Evolutionary conservation across 2,329 filamentous ascomycete species (phyloP).

Genomic region (Cryoendolithus antarcticus): DNA sequence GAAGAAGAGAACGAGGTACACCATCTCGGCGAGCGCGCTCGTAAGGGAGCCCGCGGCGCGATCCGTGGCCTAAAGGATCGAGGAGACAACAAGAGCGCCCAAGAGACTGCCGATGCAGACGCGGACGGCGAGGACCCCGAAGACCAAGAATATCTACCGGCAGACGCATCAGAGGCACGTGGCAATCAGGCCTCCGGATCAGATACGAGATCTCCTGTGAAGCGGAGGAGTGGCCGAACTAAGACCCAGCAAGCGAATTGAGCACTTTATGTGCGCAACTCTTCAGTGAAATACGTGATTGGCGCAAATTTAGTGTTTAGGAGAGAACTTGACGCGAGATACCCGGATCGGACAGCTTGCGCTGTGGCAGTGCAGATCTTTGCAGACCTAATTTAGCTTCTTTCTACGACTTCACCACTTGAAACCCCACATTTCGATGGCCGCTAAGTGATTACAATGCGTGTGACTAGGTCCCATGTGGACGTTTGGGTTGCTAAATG

Average conservation of each 20-base stretch:
- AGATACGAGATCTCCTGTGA: conserved; percentile 3
- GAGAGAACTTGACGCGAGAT: too few relatives aligned
- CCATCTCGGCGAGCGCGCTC: conserved; percentile 32
- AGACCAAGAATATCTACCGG: not conserved
- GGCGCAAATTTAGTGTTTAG: too few relatives aligned
- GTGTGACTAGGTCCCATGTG: too few relatives aligned
- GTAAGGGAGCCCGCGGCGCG: conserved; percentile 24
- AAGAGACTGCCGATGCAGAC: not conserved
- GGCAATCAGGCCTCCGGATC: conserved; percentile 2
- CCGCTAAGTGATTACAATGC: too few relatives aligned
- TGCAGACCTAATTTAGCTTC: too few relatives aligned
- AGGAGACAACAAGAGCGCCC: not conserved
- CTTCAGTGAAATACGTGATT: too few relatives aligned
- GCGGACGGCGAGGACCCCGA: not conserved
- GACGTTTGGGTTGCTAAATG: too few relatives aligned
- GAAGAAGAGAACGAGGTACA: conserved; percentile 45
- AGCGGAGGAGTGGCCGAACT: conserved; percentile 6
- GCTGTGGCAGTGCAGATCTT: too few relatives aligned
- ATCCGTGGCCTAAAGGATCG: conserved; percentile 7
- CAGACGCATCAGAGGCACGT: not conserved
- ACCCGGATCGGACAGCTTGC: too few relatives aligned
- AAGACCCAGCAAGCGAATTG: conserved; percentile 2
- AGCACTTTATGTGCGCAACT: too few relatives aligned
- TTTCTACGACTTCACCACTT: too few relatives aligned
- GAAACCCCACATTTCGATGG: too few relatives aligned